phyloP scores from a whole-genome alignment of 441 rosid genomes.

The Pelargonium myrrhifolium region DNA sequence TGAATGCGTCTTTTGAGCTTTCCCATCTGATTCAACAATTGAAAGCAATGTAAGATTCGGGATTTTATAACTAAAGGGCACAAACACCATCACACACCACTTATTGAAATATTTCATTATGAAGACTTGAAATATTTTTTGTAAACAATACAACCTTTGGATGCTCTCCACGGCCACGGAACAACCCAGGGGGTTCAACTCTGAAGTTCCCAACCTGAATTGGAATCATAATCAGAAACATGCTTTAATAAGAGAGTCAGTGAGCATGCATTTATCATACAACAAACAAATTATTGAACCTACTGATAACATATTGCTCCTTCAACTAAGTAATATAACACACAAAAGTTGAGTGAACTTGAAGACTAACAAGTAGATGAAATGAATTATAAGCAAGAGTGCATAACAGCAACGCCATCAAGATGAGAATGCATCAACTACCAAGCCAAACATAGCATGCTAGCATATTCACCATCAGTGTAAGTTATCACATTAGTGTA shows the following conservation, averaged over 20 bases:
- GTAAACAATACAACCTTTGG: slow-evolving; percentile 60
- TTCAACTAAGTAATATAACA: too few species aligned
- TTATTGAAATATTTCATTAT: background rate
- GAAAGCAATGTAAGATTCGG: background rate
- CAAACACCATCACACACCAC: background rate
- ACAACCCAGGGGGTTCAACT: slow-evolving; percentile 98
- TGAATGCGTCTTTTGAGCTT: slow-evolving; percentile 85
- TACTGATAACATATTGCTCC: background rate
- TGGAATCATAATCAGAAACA: slow-evolving; percentile 17
- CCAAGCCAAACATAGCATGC: background rate
- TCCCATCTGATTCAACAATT: slow-evolving; percentile 63
- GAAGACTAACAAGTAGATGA: background rate
- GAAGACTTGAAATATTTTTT: background rate
- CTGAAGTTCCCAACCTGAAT: slow-evolving; percentile 97
- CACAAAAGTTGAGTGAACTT: too few species aligned
- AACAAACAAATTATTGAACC: background rate
- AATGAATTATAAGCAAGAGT: background rate
- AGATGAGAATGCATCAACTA: background rate
- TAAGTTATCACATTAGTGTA: too few species aligned
- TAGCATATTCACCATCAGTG: too few species aligned
- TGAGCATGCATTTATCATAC: background rate
- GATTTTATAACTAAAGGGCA: background rate
- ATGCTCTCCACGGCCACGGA: slow-evolving; percentile 99
- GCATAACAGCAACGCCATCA: too few species aligned
- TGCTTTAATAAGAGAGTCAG: background rate